Evolutionary conservation across 2,329 filamentous ascomycete genomes (phyloP).

Genomic region (Microcyclospora pomicola): DNA sequence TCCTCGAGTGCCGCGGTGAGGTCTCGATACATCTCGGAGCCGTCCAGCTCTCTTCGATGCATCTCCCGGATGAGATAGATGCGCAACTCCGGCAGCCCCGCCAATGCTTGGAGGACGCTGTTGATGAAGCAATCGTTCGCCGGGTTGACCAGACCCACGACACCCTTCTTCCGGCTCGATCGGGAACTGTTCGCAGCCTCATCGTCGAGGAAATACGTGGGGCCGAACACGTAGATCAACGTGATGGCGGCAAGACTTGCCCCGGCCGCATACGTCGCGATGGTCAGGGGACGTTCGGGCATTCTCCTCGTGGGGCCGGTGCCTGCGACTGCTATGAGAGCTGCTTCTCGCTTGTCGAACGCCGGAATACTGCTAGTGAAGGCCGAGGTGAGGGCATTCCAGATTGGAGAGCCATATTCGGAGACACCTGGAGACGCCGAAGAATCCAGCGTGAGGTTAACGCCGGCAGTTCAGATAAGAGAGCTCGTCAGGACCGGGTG

Average conservation of each 20-base stretch:
- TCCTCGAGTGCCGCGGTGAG: conserved; percentile 38
- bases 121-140: conserved; percentile 84
- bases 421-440: no score
- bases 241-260: conserved; percentile 90
- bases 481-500: no score
- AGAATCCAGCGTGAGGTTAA: no score
- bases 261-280: conserved; percentile 86
- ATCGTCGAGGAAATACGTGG: conserved; percentile 90
- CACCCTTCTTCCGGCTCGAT: conserved; percentile 62
- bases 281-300: conserved; percentile 70
- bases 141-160: conserved; percentile 77
- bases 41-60: conserved; percentile 69
- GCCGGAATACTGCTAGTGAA: background rate
- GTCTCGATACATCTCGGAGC: conserved; percentile 58
- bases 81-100: conserved; percentile 76
- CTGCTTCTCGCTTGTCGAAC: conserved; percentile 9
- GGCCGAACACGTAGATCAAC: conserved; percentile 91
- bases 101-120: conserved; percentile 83
- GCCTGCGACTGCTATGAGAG: conserved; percentile 18
- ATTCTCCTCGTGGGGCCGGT: conserved; percentile 33
- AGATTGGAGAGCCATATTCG: no score
- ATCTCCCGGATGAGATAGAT: conserved; percentile 86
- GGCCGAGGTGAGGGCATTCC: no score
- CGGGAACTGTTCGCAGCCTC: conserved; percentile 46
- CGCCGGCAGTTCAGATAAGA: no score